Percentiles rank a stretch among this genome's conserved stretches.
phyloP scores from a whole-genome alignment of 2,329 filamentous ascomycete genomes.

The Xylariaceae sp. region DNA sequence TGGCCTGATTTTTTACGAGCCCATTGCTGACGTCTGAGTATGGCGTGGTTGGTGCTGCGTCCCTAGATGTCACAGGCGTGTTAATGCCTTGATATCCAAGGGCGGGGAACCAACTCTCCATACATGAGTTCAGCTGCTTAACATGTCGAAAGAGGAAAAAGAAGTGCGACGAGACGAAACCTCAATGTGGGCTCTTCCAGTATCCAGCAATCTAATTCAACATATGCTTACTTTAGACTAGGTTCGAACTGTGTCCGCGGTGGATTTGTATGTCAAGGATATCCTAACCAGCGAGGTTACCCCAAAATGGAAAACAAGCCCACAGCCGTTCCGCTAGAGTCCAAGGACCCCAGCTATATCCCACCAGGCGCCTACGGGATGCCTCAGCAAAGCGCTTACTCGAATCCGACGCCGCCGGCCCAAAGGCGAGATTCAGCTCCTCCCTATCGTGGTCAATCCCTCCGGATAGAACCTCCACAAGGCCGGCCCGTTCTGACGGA shows the following conservation, averaged over 20 bases:
- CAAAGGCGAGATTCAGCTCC: constrained; percentile 60
- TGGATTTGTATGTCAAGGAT: constrained; percentile 89
- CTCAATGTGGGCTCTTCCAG: constrained; percentile 71
- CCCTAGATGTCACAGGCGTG: constrained; percentile 10
- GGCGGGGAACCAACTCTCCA: constrained; percentile 39
- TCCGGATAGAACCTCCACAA: constrained; percentile 66
- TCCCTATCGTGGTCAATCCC: constrained; percentile 62
- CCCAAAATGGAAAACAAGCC: constrained; percentile 74
- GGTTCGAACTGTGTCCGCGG: constrained; percentile 89
- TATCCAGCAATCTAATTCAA: not conserved
- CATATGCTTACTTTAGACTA: constrained; percentile 41
- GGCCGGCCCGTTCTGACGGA: constrained; percentile 58
- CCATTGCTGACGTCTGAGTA: constrained; percentile 19
- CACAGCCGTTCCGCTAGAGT: constrained; percentile 74
- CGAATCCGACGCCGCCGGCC: constrained; percentile 36
- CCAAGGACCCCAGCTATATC: constrained; percentile 72
- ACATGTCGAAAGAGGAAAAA: constrained; percentile 93
- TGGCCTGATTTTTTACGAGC: constrained; percentile 5
- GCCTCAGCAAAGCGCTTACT: constrained; percentile 40
- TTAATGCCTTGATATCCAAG: constrained; percentile 9
- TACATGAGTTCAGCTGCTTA: constrained; percentile 58
- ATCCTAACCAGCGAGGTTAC: constrained; percentile 81
- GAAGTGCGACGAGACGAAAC: constrained; percentile 95
- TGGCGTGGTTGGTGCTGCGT: constrained; percentile 17
- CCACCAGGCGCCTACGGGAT: constrained; percentile 65